Evolutionary conservation across 345 rosid species (phyloP), one percentile per base, ranked within the genome.

Genomic region (Brassica juncea): DNA sequence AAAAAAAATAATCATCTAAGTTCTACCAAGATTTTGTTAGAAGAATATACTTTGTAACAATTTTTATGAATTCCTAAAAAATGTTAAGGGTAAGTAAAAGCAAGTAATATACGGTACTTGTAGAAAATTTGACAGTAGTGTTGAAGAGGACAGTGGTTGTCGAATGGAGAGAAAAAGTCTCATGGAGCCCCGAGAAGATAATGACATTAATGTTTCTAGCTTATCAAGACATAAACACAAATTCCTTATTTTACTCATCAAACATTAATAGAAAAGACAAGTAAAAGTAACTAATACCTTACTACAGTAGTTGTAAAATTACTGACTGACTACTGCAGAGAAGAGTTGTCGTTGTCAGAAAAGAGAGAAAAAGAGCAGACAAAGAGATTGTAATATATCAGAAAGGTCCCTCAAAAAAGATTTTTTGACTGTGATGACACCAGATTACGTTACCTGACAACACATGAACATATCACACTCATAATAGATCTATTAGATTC

Each of bases 401-500:
- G 27, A 64, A 49, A 71, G 77, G 82, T 1, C 72, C 82, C 77
- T 39, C 16, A 58, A 72, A 78, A 78, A 77, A 78, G 55, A 49
- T 19, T 49, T 49, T 66, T 30, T 59, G 73, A 66, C 76, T 9
- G 73, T 78, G 77, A 72, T 66, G 61, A 66, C 58, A 72, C 81
- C 54, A 71, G 57, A 35, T 71, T 77, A 71, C 76, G 81, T 65
- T 63, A 70, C 54, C 81, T 63, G 81, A 71, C 81, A 78, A 72
- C 68, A 78, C 81, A 78, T 35, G 7, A 55, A 77, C 35, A 78
- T 61, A 71, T 78, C 77, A 78, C 77, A 25, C 6, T 78, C 81
- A 19, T 19, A 19, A 71, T 78, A 58, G 14, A 42, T 71, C 28
- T 60, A 23, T 10, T 78, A 78, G 81, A 71, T 71, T 78, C 81